A percentile compares a stretch with the other conserved stretches of the same genome.
phyloP scores from a whole-genome alignment of 805 yeast species.

The Pichia nakasei region DNA sequence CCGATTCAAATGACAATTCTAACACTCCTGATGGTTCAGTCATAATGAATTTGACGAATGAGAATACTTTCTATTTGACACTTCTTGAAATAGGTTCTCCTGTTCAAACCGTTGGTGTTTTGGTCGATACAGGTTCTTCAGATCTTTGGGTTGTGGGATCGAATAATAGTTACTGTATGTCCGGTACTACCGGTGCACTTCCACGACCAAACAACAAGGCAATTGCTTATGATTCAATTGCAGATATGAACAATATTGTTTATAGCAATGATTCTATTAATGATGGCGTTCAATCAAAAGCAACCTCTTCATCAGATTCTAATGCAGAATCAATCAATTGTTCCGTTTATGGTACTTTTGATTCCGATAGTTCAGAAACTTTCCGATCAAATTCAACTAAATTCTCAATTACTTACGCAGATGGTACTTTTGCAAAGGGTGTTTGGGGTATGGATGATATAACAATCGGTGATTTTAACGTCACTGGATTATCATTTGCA shows the following conservation, averaged over 20 bases:
- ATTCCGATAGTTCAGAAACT: conserved; percentile 30
- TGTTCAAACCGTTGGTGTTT: conserved; percentile 42
- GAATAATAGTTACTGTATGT: conserved; percentile 38
- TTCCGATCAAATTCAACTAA: conserved; percentile 33
- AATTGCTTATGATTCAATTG: not conserved
- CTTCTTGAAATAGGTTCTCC: conserved; percentile 48
- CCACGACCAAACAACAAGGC: not conserved
- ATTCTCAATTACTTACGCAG: conserved; percentile 41
- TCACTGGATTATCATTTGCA: conserved; percentile 57
- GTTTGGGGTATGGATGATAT: conserved; percentile 58
- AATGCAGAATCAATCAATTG: conserved; percentile 27
- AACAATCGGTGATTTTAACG: conserved; percentile 37
- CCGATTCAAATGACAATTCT: not conserved
- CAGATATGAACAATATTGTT: not conserved
- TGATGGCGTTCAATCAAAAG: not conserved
- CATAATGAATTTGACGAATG: conserved; percentile 29
- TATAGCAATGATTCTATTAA: conserved; percentile 1
- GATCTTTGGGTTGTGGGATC: conserved; percentile 59
- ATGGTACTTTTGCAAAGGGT: conserved; percentile 39
- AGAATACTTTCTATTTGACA: conserved; percentile 37
- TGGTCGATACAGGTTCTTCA: conserved; percentile 69
- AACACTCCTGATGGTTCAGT: conserved; percentile 17
- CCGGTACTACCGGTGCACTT: conserved; percentile 9
- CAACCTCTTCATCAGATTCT: not conserved
- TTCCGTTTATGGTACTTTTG: conserved; percentile 40